These are phyloP conservation scores for Misopates orontium DNA, from an alignment of 257 asterid species.

Conservation along the genomic window DNA sequence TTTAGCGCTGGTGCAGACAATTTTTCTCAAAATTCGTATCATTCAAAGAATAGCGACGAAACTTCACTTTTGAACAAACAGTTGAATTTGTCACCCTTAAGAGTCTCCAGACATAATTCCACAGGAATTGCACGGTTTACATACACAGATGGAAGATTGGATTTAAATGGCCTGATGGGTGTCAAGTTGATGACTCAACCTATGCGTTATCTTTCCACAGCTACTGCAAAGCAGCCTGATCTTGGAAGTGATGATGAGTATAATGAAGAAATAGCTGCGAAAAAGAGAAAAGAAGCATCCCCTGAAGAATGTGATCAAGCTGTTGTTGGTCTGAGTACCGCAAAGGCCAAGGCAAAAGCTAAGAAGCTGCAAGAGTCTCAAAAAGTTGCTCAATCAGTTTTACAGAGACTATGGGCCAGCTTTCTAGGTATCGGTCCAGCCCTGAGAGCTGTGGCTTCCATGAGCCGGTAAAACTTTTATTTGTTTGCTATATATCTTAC, in stretches of 20 bases:
- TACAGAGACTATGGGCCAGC: conserved; percentile 60
- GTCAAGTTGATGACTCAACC: conserved; percentile 45
- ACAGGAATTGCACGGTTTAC: conserved; percentile 31
- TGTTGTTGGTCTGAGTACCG: conserved; percentile 75
- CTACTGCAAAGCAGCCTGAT: conserved; percentile 68
- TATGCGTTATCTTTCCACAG: conserved; percentile 59
- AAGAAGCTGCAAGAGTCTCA: conserved; percentile 65
- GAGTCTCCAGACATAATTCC: conserved; percentile 35
- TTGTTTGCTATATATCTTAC: neutral
- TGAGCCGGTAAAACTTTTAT: conserved; percentile 62
- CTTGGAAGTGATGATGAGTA: conserved; percentile 61
- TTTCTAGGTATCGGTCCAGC: conserved; percentile 82
- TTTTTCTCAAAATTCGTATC: conserved; percentile 32
- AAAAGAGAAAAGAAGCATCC: conserved; percentile 76
- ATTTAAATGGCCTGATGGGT: conserved; percentile 38
- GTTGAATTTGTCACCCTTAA: conserved; percentile 35
- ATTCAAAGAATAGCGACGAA: conserved; percentile 30
- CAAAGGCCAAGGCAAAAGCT: conserved; percentile 88
- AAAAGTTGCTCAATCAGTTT: conserved; percentile 41
- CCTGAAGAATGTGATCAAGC: conserved; percentile 96
- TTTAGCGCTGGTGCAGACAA: conserved; percentile 42
- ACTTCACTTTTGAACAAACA: conserved; percentile 32
- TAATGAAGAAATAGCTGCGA: conserved; percentile 47
- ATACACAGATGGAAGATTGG: conserved; percentile 39
- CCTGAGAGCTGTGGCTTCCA: conserved; percentile 69